These are phyloP conservation scores for Saposhnikovia divaricata DNA, from an alignment of 129 eudicot species.

Conservation along the genomic window DNA sequence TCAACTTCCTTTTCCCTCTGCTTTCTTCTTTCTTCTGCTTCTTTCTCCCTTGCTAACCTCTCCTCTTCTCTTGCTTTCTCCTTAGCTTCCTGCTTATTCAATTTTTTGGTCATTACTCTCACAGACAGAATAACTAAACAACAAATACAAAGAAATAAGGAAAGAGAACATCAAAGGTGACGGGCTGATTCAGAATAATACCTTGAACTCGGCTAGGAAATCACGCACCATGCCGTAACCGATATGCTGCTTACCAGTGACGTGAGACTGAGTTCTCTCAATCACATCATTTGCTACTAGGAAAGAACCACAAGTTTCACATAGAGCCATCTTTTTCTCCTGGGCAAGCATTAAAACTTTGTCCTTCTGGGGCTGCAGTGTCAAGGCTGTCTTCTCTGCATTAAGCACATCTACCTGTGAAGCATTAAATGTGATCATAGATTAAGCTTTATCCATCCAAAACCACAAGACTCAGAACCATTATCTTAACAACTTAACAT, in stretches of 20 bases:
- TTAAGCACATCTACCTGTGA: conserved; percentile 86
- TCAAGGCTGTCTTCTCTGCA: conserved; percentile 68
- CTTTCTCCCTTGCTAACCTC: conserved; percentile 80
- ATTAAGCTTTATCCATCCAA: neutral
- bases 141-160: neutral
- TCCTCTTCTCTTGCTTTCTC: conserved; percentile 96
- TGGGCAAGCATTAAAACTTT: conserved; percentile 69
- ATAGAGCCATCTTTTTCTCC: conserved; percentile 96
- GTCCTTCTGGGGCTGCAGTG: conserved; percentile 62
- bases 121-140: neutral
- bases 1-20: conserved; percentile 64
- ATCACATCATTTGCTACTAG: conserved; percentile 86
- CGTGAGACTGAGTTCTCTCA: conserved; percentile 95
- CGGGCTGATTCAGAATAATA: neutral
- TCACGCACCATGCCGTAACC: conserved; percentile 92
- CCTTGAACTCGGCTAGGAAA: conserved; percentile 75
- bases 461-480: too few relatives aligned
- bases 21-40: conserved; percentile 80
- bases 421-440: neutral
- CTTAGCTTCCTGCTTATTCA: conserved; percentile 55
- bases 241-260: conserved; percentile 93
- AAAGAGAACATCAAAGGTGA: too few relatives aligned
- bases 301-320: conserved; percentile 96
- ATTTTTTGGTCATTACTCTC: neutral
- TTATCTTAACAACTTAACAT: neutral